A percentile compares a stretch with the other conserved stretches of the same genome.
These are phyloP conservation scores for Fusarium irregulare DNA, from an alignment of 2,329 filamentous ascomycete species.

Conservation along the genomic window DNA sequence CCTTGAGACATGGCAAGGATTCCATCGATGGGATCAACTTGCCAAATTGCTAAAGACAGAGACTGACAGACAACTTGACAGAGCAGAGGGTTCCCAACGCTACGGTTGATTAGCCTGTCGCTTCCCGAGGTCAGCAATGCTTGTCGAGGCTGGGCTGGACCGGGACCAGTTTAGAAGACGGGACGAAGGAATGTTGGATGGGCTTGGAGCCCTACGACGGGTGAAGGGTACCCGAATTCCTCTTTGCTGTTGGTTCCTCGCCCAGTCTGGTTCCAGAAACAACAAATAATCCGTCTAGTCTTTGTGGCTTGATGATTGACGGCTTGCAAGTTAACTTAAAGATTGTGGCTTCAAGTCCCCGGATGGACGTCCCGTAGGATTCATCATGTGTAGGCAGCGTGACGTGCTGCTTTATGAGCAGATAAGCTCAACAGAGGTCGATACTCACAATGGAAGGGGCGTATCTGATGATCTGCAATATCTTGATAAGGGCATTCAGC, in stretches of 20 bases:
- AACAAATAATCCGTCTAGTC: constrained; percentile 1
- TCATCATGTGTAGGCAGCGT: not conserved
- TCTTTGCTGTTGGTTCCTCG: constrained; percentile 2
- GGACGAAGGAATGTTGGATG: constrained; percentile 34
- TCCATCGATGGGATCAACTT: constrained; percentile 12
- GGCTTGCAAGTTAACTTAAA: constrained; percentile 5
- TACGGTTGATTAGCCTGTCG: constrained; percentile 34
- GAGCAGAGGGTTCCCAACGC: constrained; percentile 16
- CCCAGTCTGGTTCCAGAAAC: constrained; percentile 20
- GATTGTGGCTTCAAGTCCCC: not conserved
- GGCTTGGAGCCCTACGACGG: constrained; percentile 30
- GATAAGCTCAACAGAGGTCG: not conserved
- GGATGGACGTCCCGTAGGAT: not conserved
- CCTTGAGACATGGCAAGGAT: constrained; percentile 18
- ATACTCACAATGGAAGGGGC: not conserved
- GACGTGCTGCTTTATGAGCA: constrained; percentile 4
- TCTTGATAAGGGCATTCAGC: not conserved
- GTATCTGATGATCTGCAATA: not conserved
- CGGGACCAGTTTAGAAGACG: constrained; percentile 26
- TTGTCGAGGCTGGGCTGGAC: constrained; percentile 27
- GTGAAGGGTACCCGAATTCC: constrained; percentile 32
- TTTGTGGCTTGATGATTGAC: constrained; percentile 35
- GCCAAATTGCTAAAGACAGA: constrained; percentile 3
- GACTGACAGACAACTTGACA: not conserved
- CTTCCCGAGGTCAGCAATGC: constrained; percentile 44